These are phyloP conservation scores for Syzygium aqueum DNA, from an alignment of 345 rosid species.

Conservation along the genomic window DNA sequence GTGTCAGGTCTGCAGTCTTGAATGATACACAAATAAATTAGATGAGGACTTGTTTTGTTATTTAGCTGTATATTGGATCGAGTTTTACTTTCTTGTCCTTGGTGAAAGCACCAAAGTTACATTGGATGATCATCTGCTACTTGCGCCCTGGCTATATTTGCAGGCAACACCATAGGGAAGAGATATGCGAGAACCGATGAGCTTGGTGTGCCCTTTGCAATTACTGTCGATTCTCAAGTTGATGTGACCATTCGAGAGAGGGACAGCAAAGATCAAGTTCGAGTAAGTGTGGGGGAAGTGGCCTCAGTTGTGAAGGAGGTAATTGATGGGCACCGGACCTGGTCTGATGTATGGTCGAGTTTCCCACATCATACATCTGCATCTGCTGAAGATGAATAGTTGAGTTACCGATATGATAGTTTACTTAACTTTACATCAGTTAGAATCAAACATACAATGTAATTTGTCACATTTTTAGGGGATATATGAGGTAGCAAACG, in stretches of 20 bases:
- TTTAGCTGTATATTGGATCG: background rate
- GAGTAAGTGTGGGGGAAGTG: constrained; percentile 56
- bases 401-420: background rate
- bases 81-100: background rate
- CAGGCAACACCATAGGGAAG: constrained; percentile 92
- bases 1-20: background rate
- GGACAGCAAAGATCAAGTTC: constrained; percentile 89
- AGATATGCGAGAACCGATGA: constrained; percentile 93
- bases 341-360: constrained; percentile 68
- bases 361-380: constrained; percentile 68
- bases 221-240: constrained; percentile 61
- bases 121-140: background rate
- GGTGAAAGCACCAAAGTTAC: background rate
- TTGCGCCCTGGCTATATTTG: background rate
- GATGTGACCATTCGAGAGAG: constrained; percentile 87
- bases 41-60: background rate
- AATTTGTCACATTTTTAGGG: background rate
- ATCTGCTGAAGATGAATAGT: constrained; percentile 16
- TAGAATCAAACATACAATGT: background rate
- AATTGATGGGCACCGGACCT: constrained; percentile 56
- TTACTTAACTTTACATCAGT: background rate
- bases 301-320: constrained; percentile 60
- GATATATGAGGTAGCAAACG: background rate
- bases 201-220: constrained; percentile 91
- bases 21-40: background rate